Percentiles rank a stretch among this genome's conserved stretches.
phyloP scores from a whole-genome alignment of 805 yeast species.

The Nakazawaea holstii region DNA sequence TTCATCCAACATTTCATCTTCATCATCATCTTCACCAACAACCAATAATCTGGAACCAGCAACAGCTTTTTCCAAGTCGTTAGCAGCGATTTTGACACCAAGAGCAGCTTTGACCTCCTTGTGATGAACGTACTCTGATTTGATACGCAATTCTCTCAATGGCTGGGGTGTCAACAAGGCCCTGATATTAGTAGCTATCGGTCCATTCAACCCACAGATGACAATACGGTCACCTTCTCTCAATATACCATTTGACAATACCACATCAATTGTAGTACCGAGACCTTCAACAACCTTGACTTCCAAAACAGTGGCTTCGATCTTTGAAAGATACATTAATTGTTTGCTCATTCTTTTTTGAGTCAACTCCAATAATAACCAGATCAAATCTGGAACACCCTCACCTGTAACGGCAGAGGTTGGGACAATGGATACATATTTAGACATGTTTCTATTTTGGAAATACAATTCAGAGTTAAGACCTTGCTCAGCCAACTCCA shows the following conservation, averaged over 20 bases:
- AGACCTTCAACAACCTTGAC: conserved; percentile 98
- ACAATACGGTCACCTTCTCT: conserved; percentile 94
- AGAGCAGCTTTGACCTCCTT: conserved; percentile 98
- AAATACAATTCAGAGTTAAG: conserved; percentile 94
- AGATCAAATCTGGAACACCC: conserved; percentile 98
- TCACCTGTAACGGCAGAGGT: conserved; percentile 99
- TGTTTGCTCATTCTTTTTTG: conserved; percentile 99
- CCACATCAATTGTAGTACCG: conserved; percentile 98
- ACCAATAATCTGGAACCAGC: conserved; percentile 96
- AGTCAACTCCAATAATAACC: conserved; percentile 91
- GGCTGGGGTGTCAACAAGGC: conserved; percentile 98
- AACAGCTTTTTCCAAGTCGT: conserved; percentile 96
- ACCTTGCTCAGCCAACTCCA: conserved; percentile 96
- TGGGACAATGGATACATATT: conserved; percentile 94
- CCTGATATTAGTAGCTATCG: conserved; percentile 92
- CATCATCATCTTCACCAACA: conserved; percentile 96
- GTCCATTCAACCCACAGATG: conserved; percentile 97
- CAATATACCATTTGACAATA: conserved; percentile 91
- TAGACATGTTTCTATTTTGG: conserved; percentile 91
- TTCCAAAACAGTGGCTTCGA: conserved; percentile 95
- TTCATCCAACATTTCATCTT: conserved; percentile 95
- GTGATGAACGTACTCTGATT: conserved; percentile 94
- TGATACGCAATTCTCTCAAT: conserved; percentile 89
- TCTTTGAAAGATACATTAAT: conserved; percentile 88
- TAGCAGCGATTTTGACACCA: conserved; percentile 98